Evolutionary conservation across 2,329 filamentous ascomycete genomes (phyloP), one percentile per base, ranked within the genome.

Genomic region (Aureobasidium sp.): DNA sequence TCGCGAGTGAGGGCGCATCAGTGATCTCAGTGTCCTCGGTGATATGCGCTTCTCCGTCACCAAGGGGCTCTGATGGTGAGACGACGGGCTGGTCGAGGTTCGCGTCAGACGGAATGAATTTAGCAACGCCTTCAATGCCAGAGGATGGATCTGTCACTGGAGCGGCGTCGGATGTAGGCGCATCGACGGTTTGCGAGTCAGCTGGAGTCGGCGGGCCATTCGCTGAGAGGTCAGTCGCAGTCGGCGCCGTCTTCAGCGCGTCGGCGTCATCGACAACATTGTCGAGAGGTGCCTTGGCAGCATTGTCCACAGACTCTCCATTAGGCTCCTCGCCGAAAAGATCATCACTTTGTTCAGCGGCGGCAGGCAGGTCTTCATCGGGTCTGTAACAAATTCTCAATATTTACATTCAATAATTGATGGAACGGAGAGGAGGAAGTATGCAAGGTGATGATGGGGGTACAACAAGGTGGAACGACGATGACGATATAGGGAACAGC

Each of bases 111-210:
- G 75, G 72, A 50, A 79, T 67, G 62, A 76, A 77, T 39, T 76
- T 73, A 27, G 76, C 73, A 32, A 76, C 68, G 6, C 75, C 71
- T 32, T 76, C 75, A 36, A 79, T 78, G 57, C 76, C 77, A 59
- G 73, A 71, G 10, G 74, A 72, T n/a, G 74, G 71, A 65, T 78
- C 70, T 54, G 74, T 74, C 3, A 72, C 67, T 37, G 76, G 75
- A 50, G 74, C 73, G 13, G 54, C 37, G 27, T 41, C 50, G 16
- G 59, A 39, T 5, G 45, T 59, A 37, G 61, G 49, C 27, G 55
- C 27, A 10, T 62, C 61, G 37, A 62, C 53, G 13, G 61, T 37
- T 41, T 62, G 61, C 11, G 59, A 54, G 42, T 53, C 49, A 9
- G 48, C 48, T 6, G 59, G 50, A 29, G 39, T 42, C 11, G 59